Conservation (phyloP, 345 rosid species). For the Lagerstroemia speciosa region DNA sequence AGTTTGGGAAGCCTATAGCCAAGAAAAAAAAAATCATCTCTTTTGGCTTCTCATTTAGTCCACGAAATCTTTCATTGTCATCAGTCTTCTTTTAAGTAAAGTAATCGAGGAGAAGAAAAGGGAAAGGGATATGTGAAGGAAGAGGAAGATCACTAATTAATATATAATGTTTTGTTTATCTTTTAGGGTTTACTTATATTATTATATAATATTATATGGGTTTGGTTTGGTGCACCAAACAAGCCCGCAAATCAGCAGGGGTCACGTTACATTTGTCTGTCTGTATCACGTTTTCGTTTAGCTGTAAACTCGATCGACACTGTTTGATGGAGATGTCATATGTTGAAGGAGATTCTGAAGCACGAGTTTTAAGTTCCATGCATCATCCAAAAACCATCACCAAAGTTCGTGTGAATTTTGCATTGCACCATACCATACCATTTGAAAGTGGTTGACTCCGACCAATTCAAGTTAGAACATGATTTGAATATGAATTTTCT, state of each 20-base stretch:
- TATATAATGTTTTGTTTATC: not conserved
- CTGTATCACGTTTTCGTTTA: no score
- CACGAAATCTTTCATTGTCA: not conserved
- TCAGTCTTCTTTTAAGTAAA: no score
- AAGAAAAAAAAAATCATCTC: not conserved
- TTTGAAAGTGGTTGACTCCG: no score
- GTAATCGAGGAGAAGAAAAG: not conserved
- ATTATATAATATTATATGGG: no score
- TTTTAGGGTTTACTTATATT: constrained; percentile 1
- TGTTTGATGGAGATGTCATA: not conserved
- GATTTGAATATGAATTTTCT: no score
- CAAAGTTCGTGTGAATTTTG: no score
- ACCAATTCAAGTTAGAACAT: no score
- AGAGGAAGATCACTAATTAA: not conserved
- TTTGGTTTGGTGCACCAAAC: constrained; percentile 4
- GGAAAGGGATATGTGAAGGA: not conserved
- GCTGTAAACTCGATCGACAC: no score
- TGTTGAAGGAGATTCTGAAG: not conserved
- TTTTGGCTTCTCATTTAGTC: not conserved
- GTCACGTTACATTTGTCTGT: no score
- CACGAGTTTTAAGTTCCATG: no score
- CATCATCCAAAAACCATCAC: not conserved
- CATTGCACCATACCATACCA: no score
- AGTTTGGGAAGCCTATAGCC: not conserved
- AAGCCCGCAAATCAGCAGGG: not conserved